Evolutionary conservation across 208 protist genomes (phyloP).

Genomic region (Crithidia brevicula): DNA sequence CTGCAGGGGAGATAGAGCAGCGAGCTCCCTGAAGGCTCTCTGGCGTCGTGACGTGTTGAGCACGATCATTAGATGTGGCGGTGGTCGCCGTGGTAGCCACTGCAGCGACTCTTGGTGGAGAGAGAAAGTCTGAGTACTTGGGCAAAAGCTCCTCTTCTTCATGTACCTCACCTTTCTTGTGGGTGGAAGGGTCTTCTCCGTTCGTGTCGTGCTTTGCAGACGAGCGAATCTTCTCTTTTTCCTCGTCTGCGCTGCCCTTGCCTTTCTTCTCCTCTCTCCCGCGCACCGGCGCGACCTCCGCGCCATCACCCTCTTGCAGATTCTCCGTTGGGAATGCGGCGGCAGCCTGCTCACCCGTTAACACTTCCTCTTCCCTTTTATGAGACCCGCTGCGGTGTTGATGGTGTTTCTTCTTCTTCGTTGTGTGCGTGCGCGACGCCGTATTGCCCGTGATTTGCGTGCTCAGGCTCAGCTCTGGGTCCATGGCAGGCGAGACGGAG

Average conservation of each 20-base stretch:
- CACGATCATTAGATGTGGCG: too few relatives aligned
- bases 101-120: not conserved
- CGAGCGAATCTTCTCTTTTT: not conserved
- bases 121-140: not conserved
- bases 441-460: too few relatives aligned
- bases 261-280: not conserved
- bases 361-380: too few relatives aligned
- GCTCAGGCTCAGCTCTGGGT: too few relatives aligned
- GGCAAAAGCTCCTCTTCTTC: not conserved
- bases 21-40: not conserved
- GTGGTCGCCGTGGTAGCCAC: not conserved
- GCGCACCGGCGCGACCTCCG: not conserved
- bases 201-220: not conserved
- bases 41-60: too few relatives aligned
- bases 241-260: too few relatives aligned
- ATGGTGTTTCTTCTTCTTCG: too few relatives aligned
- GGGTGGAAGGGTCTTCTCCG: not conserved
- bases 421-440: too few relatives aligned
- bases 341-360: too few relatives aligned
- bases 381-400: too few relatives aligned
- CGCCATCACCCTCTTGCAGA: not conserved
- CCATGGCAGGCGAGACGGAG: not conserved
- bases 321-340: not conserved
- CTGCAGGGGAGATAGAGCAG: not conserved
- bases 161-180: not conserved